Conservation (phyloP, 2,329 filamentous ascomycete species). For the Venturia carpophila region DNA sequence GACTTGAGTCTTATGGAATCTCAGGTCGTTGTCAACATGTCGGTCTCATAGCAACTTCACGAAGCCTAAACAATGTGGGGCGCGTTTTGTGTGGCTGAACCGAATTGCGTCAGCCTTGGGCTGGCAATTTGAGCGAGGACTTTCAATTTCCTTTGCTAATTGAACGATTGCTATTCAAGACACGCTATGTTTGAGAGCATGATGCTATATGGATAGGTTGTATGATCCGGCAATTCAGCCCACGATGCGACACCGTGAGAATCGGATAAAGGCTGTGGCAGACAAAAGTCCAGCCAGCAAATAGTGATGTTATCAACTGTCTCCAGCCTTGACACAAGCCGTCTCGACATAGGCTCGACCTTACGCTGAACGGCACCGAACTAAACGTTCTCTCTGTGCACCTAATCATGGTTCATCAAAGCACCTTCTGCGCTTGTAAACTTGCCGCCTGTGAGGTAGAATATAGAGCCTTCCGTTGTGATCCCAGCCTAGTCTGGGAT, state of each 20-base stretch:
- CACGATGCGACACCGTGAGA: neutral
- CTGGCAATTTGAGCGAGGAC: neutral
- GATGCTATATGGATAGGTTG: neutral
- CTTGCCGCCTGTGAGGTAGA: no score
- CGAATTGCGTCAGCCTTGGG: constrained; percentile 10
- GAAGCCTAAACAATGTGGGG: constrained; percentile 3
- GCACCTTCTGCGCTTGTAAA: no score
- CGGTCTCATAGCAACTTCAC: neutral
- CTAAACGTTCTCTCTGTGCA: no score
- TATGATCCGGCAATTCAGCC: neutral
- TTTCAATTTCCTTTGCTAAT: neutral
- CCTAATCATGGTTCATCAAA: no score
- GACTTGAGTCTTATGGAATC: neutral
- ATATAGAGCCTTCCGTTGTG: no score
- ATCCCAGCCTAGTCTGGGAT: no score
- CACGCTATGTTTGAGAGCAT: neutral
- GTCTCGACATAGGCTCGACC: neutral
- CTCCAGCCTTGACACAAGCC: neutral
- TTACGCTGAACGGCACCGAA: neutral
- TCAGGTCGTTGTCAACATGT: neutral
- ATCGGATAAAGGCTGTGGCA: neutral
- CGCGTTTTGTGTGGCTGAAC: neutral
- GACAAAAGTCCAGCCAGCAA: neutral
- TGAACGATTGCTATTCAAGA: neutral
- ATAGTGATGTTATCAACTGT: no score